Percentiles rank a stretch among this genome's conserved stretches.
These are phyloP conservation scores for Arabis hirsuta DNA, from an alignment of 345 rosid genomes.

Conservation along the genomic window DNA sequence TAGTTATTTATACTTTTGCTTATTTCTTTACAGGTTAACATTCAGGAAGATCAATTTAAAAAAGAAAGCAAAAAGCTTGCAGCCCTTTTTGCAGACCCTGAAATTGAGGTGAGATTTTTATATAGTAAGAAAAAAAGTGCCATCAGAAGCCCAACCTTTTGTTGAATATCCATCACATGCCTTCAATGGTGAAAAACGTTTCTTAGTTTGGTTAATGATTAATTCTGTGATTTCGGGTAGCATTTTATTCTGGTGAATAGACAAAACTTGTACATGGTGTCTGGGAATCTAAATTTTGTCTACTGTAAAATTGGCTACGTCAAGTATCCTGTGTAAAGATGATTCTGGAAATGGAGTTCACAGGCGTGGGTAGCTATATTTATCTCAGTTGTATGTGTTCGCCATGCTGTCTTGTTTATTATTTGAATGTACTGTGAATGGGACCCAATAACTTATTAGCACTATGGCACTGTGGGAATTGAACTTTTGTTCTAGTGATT, in stretches of 20 bases:
- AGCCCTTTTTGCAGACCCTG: constrained; percentile 94
- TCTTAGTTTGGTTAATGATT: constrained; percentile 13
- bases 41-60: constrained; percentile 74
- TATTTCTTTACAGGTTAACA: constrained; percentile 52
- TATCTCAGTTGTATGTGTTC: constrained; percentile 10
- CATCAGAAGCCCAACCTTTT: constrained; percentile 31
- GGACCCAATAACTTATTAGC: constrained; percentile 13
- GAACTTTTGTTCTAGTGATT: constrained; percentile 24
- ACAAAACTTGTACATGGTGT: constrained; percentile 17
- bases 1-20: constrained; percentile 29
- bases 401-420: constrained; percentile 24
- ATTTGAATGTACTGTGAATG: constrained; percentile 31
- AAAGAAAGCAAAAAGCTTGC: constrained; percentile 73
- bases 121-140: not conserved
- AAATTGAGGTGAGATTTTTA: constrained; percentile 72
- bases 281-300: constrained; percentile 22
- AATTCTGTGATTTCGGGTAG: constrained; percentile 16
- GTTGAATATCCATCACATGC: constrained; percentile 11
- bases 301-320: constrained; percentile 18
- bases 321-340: constrained; percentile 20
- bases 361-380: constrained; percentile 22
- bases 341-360: constrained; percentile 13
- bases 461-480: constrained; percentile 17
- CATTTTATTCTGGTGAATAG: constrained; percentile 25
- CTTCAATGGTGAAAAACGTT: not conserved